These are phyloP conservation scores for Eleusine coracana DNA, from an alignment of 176 grass and related monocot species.

Conservation along the genomic window DNA sequence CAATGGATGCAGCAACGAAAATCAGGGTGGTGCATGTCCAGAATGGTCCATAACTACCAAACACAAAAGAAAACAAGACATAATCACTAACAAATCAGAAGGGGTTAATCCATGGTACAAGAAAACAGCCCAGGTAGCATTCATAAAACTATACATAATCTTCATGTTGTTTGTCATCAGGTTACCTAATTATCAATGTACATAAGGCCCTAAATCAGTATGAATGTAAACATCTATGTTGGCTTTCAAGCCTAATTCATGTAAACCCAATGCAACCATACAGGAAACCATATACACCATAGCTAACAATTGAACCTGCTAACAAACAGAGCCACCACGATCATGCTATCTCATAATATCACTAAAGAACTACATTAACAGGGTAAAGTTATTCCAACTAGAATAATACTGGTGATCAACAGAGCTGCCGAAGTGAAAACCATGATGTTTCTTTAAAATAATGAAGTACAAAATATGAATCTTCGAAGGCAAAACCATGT, in stretches of 20 bases:
- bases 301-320: background rate
- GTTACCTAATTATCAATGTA: background rate
- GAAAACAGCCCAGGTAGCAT: background rate
- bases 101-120: background rate
- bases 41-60: slow-evolving; percentile 89
- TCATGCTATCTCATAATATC: background rate
- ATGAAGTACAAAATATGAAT: background rate
- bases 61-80: slow-evolving; percentile 41
- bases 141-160: background rate
- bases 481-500: background rate
- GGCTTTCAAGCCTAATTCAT: background rate
- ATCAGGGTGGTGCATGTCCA: slow-evolving; percentile 98
- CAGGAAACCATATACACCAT: background rate
- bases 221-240: background rate
- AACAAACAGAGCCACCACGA: background rate
- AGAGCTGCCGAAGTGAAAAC: background rate
- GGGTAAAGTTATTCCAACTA: background rate
- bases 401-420: background rate
- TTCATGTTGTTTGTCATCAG: background rate
- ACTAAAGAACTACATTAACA: background rate
- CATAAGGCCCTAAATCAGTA: background rate
- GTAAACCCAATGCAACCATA: background rate
- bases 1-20: slow-evolving; percentile 91
- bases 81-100: background rate
- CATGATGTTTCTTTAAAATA: background rate